Percentiles rank a stretch among this genome's conserved stretches.
Conservation (phyloP, 2,329 filamentous ascomycete species). For the Macrophomina pseudophaseolina region DNA sequence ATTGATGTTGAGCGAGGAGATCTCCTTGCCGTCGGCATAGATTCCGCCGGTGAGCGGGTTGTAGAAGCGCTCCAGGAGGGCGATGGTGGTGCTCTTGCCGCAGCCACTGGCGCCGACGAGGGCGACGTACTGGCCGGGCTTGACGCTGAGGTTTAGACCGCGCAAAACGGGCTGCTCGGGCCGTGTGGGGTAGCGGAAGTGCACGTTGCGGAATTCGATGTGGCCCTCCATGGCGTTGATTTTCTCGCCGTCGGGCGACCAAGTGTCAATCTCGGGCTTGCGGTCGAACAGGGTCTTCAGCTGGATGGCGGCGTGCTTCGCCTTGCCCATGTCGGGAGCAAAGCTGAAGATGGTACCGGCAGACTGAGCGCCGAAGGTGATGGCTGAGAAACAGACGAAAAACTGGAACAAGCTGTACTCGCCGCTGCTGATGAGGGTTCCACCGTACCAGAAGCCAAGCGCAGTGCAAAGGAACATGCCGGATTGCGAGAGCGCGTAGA, state of each 20-base stretch:
- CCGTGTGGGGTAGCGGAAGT: slow-evolving; percentile 89
- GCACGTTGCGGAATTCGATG: slow-evolving; percentile 89
- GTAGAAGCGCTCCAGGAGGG: slow-evolving; percentile 87
- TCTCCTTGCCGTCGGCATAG: slow-evolving; percentile 80
- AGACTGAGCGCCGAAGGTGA: slow-evolving; percentile 91
- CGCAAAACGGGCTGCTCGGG: slow-evolving; percentile 89
- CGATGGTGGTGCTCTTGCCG: slow-evolving; percentile 89
- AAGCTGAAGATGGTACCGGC: slow-evolving; percentile 89
- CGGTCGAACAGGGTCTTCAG: slow-evolving; percentile 83
- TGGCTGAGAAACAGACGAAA: slow-evolving; percentile 85
- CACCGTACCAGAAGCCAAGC: slow-evolving; percentile 92
- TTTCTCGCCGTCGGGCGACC: slow-evolving; percentile 71
- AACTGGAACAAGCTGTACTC: slow-evolving; percentile 85
- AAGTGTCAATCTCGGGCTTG: slow-evolving; percentile 78
- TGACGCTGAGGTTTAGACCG: slow-evolving; percentile 75
- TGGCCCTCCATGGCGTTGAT: slow-evolving; percentile 69
- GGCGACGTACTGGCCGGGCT: slow-evolving; percentile 79
- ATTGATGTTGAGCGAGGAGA: slow-evolving; percentile 68
- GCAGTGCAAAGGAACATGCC: slow-evolving; percentile 77
- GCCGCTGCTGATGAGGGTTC: slow-evolving; percentile 70
- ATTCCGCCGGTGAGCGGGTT: slow-evolving; percentile 80
- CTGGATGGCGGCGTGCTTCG: slow-evolving; percentile 77
- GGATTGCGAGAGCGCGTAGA: slow-evolving; percentile 86
- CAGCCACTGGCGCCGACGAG: slow-evolving; percentile 90
- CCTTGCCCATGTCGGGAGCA: slow-evolving; percentile 91